A percentile compares a stretch with the other conserved stretches of the same genome.
phyloP scores from a whole-genome alignment of 371 early-diverging fungal genomes.

The Apophysomyces ossiformis region DNA sequence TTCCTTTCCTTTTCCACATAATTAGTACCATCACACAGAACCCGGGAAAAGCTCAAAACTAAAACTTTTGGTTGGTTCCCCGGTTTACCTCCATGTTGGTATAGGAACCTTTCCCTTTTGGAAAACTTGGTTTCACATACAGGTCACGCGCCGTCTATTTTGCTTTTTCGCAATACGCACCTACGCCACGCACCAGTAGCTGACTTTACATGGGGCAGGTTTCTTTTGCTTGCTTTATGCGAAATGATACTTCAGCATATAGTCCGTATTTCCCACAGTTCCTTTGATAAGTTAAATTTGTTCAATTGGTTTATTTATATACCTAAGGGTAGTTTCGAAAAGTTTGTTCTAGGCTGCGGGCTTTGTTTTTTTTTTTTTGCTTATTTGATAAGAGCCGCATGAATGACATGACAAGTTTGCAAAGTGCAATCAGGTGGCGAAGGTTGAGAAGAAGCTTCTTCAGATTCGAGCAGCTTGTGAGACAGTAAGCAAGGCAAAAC shows the following conservation, averaged over 20 bases:
- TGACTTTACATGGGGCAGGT: neutral
- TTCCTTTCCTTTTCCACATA: neutral
- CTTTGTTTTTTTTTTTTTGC: too few species aligned
- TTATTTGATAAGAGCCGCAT: too few species aligned
- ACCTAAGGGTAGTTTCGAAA: too few species aligned
- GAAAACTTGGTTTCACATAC: neutral
- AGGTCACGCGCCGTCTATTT: neutral
- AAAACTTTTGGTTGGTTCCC: slow-evolving; percentile 1
- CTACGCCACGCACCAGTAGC: neutral
- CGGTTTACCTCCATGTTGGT: neutral
- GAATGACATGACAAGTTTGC: neutral
- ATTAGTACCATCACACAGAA: neutral
- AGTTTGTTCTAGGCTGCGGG: too few species aligned
- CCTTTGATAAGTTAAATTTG: too few species aligned
- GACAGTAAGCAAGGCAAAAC: slow-evolving; percentile 4
- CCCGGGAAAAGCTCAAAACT: neutral
- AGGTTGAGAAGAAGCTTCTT: neutral
- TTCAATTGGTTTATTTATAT: too few species aligned
- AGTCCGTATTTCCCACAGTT: too few species aligned
- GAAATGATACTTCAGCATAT: too few species aligned
- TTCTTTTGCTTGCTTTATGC: too few species aligned
- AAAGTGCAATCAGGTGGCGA: neutral
- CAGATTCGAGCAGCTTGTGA: slow-evolving; percentile 5
- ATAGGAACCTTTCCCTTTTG: neutral
- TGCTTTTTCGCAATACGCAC: neutral